Base-by-base conservation (phyloP, 768 basidiomycete species). In the Russula vinacea region DNA sequence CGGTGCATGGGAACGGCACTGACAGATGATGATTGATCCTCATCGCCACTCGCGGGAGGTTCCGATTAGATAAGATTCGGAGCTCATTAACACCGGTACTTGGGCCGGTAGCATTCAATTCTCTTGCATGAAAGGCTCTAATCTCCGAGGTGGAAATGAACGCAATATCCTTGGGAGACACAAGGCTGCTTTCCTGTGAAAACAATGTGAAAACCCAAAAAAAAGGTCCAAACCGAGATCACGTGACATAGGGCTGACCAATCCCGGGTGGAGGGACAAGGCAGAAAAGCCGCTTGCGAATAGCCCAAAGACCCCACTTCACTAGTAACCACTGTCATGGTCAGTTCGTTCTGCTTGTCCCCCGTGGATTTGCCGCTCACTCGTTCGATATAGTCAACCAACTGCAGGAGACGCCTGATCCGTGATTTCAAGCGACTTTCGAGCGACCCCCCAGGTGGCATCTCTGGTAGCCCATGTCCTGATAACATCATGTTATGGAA, bases 401-500 rank as follows among this genome's bases (percentile, higher is more conserved):
- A 92, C 69, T 96, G 94, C 76, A 89, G 89, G 71, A 84, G 96
- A 72, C 92, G 96, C 60, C 90, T 99, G 67, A 96, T 99, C 67
- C 89, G 97, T 62, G 97, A 99, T 78, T 98, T 99, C 78, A 98
- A 97, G 78, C 84, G 93, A 29, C 83, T 99, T 50, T 92, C 93
- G 52, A 88, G 87, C 26, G 97, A 98, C 73, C 95, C 96, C 5
- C 97, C 97, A 0, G 88, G 90, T 58, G 97, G 97, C 7, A 94
- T 99, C 69, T 95, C 93, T 5, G 97, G 96, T 16, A 95, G 93
- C 71, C 96, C 97, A 73, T 94, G 93, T 73, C 88, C 93, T 2
- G 97, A 98, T 74, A 98, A 98, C 74, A 97, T 99, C 76, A 97
- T 98, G 94, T 82, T 98, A 17, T 99, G 97, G 97, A 99, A 99